phyloP scores from a whole-genome alignment of 2,329 filamentous ascomycete genomes.

The Neoarthrinium moseri region DNA sequence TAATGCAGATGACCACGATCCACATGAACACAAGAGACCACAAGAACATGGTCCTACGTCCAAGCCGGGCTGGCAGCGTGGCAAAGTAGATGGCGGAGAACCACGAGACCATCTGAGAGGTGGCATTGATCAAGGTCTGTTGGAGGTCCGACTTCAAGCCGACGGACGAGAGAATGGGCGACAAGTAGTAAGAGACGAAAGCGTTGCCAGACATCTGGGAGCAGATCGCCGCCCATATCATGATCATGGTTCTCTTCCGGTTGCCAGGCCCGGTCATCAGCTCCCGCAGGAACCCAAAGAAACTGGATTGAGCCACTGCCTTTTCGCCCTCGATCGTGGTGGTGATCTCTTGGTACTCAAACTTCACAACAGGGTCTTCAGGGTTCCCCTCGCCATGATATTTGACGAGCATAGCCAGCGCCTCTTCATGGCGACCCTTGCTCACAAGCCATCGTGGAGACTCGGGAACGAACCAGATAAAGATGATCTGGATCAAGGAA shows the following conservation, averaged over 20 bases:
- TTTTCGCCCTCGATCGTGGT: conserved; percentile 32
- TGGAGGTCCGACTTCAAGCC: conserved; percentile 26
- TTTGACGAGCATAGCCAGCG: background rate
- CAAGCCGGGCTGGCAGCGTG: no score
- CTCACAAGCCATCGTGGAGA: conserved; percentile 7
- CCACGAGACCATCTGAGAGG: no score
- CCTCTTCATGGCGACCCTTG: conserved; percentile 9
- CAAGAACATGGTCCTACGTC: no score
- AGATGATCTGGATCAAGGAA: background rate
- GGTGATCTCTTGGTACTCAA: conserved; percentile 1
- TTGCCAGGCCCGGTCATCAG: no score
- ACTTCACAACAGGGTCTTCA: background rate
- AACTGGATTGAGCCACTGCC: no score
- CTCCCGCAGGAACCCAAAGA: no score
- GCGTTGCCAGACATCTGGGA: conserved; percentile 15
- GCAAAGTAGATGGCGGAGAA: no score
- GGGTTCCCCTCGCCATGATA: conserved; percentile 11
- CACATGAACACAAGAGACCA: no score
- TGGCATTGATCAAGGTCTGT: conserved; percentile 33
- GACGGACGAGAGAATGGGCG: conserved; percentile 27
- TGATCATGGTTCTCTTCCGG: conserved; percentile 49
- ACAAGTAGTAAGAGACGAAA: conserved; percentile 36
- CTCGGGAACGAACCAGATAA: conserved; percentile 5
- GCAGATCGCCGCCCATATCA: conserved; percentile 35
- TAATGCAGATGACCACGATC: no score